phyloP scores from a whole-genome alignment of 371 early-diverging fungal genomes.

The Globomyces sp. region DNA sequence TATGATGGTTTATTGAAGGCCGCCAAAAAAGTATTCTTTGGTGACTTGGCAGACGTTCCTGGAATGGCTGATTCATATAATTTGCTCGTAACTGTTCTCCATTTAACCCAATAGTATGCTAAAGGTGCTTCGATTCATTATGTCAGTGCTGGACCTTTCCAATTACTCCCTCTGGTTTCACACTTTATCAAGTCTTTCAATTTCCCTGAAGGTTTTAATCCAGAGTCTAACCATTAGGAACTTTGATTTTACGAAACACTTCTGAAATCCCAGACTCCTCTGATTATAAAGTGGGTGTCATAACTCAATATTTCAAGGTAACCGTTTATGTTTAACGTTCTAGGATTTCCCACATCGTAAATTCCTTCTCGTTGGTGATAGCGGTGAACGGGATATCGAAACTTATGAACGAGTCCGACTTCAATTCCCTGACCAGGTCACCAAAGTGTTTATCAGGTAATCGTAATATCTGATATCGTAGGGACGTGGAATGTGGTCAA shows the following conservation, averaged over 20 bases:
- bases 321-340: not conserved
- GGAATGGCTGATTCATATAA: constrained; percentile 74
- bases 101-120: constrained; percentile 32
- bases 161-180: constrained; percentile 71
- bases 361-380: constrained; percentile 88
- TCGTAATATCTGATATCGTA: too few relatives aligned
- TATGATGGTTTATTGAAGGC: constrained; percentile 65
- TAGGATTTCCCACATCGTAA: constrained; percentile 70
- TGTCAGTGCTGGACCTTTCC: constrained; percentile 89
- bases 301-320: constrained; percentile 63
- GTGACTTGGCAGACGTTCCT: constrained; percentile 54
- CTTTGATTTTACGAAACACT: constrained; percentile 58
- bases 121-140: constrained; percentile 81
- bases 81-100: constrained; percentile 28
- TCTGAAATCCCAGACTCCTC: constrained; percentile 23
- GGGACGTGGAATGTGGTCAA: constrained; percentile 49
- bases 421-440: constrained; percentile 61
- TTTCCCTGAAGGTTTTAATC: constrained; percentile 73
- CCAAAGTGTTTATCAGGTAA: constrained; percentile 77
- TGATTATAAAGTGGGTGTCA: constrained; percentile 45
- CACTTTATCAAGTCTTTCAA: constrained; percentile 63
- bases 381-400: constrained; percentile 87
- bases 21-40: constrained; percentile 67
- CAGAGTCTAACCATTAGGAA: too few relatives aligned
- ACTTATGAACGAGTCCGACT: constrained; percentile 54